Conservation (phyloP, 495 filamentous ascomycete species). For the Podospora fimiseda region DNA sequence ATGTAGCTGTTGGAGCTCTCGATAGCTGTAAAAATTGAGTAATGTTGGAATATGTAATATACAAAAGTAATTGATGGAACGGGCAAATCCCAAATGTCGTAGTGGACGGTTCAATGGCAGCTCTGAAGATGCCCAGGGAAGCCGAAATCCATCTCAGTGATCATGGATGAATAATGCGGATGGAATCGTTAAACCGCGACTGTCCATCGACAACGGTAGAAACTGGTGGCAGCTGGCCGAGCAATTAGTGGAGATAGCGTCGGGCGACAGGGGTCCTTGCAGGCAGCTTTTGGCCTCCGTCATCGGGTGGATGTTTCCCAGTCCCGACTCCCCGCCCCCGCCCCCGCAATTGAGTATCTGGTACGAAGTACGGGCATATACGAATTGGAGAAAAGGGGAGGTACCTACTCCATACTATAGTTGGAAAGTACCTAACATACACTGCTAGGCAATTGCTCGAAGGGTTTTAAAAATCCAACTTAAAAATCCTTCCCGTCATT, state of each 20-base stretch:
- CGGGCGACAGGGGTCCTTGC: background rate
- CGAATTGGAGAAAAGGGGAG: background rate
- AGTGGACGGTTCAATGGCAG: constrained; percentile 10
- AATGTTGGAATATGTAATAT: background rate
- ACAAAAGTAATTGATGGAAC: background rate
- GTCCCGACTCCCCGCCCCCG: background rate
- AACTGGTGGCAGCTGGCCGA: constrained; percentile 9
- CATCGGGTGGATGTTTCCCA: background rate
- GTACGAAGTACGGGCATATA: too few relatives aligned
- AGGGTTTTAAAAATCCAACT: too few relatives aligned
- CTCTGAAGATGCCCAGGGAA: constrained; percentile 11
- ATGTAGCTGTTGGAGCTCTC: too few relatives aligned
- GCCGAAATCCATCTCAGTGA: constrained; percentile 13
- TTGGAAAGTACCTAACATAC: too few relatives aligned
- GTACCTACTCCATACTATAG: too few relatives aligned
- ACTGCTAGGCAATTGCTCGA: too few relatives aligned
- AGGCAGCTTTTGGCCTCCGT: constrained; percentile 4
- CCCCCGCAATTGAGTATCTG: constrained; percentile 5
- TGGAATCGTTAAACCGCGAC: background rate
- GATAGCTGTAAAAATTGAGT: background rate
- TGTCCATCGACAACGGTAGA: constrained; percentile 14
- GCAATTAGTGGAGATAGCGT: background rate
- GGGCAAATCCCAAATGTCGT: constrained; percentile 9
- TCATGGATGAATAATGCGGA: constrained; percentile 28
- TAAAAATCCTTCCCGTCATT: background rate